phyloP scores from a whole-genome alignment of 2,329 filamentous ascomycete species.

The Akanthomyces uredinophilus region DNA sequence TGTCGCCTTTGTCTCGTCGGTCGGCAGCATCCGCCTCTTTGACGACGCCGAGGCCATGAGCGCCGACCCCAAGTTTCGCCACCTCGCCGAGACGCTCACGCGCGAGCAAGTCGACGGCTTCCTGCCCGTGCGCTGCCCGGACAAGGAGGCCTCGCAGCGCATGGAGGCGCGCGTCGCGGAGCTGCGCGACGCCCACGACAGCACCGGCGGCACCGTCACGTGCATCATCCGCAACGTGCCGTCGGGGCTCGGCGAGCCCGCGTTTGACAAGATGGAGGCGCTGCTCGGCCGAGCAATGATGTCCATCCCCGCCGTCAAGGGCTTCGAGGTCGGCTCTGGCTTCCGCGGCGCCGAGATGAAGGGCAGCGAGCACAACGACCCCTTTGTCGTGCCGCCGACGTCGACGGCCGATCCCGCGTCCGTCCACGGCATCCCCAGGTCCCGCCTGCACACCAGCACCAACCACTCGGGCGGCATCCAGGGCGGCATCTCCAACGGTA shows the following conservation, averaged over 20 bases:
- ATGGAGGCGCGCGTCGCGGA: slow-evolving; percentile 79
- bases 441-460: slow-evolving; percentile 75
- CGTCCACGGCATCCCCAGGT: slow-evolving; percentile 39
- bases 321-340: slow-evolving; percentile 90
- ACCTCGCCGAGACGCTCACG: slow-evolving; percentile 66
- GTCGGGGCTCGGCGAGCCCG: slow-evolving; percentile 83
- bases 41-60: slow-evolving; percentile 55
- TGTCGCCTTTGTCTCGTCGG: slow-evolving; percentile 80
- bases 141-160: slow-evolving; percentile 51
- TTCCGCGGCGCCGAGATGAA: slow-evolving; percentile 82
- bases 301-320: slow-evolving; percentile 90
- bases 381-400: slow-evolving; percentile 25
- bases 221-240: slow-evolving; percentile 83
- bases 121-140: slow-evolving; percentile 82
- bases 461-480: slow-evolving; percentile 96
- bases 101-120: slow-evolving; percentile 74
- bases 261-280: slow-evolving; percentile 94
- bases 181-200: slow-evolving; percentile 74
- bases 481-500: slow-evolving; percentile 91
- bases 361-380: slow-evolving; percentile 88
- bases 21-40: slow-evolving; percentile 53
- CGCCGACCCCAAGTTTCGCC: slow-evolving; percentile 73
- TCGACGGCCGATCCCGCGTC: no score
- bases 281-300: slow-evolving; percentile 90
- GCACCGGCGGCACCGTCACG: slow-evolving; percentile 90